Evolutionary conservation across 1,284 basidiomycete species (phyloP), one percentile per base, ranked within the genome.

Genomic region (Coniferiporia weirii): DNA sequence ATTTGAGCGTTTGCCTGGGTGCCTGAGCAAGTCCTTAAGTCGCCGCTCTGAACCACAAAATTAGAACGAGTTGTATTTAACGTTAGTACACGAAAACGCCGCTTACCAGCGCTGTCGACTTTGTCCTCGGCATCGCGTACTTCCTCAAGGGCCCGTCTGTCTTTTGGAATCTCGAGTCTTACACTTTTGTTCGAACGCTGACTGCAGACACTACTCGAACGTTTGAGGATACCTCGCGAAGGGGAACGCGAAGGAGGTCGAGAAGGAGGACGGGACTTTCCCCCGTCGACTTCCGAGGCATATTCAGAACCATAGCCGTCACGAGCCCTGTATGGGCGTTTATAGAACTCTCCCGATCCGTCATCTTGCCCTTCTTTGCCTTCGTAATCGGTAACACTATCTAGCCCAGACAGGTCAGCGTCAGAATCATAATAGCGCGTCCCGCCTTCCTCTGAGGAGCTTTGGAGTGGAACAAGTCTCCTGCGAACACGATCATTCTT

Each of bases 131-230:
- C 56, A 45, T 58, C 56, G 19, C 60, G 60, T 15, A 58, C 60
- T 48, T 61, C 56, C 22, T 61, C 56, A 7, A 61, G 56, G 10
- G 60, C 60, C 44, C 40, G 50, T 44, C 56, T 51, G 38, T 61
- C 60, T 34, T 51, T 56, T 19, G 60, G 51, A 45, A 61, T 57
- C 22, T 59, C 61, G 12, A 62, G 20, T 19, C 57, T 43, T 10
- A 62, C 61, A 44, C 61, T 62, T 57, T 62, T 62, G 22, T n/a
- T 50, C 6, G 60, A 61, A 6, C 61, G 52, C 20, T 59, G 57
- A 52, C 61, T 62, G 44, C 61, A 59, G 32, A 44, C 22, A 20
- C 61, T 62, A 36, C 54, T 57, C 15, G 61, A 59, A 8, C 61
- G 61, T 35, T 62, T 62, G 6, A 62, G 46, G 27, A 62, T 62